Percentiles rank a stretch among this genome's conserved stretches.
Evolutionary conservation across 352 stramenopile genomes (phyloP).

Genomic region (Hyaloperonospora brassicae): DNA sequence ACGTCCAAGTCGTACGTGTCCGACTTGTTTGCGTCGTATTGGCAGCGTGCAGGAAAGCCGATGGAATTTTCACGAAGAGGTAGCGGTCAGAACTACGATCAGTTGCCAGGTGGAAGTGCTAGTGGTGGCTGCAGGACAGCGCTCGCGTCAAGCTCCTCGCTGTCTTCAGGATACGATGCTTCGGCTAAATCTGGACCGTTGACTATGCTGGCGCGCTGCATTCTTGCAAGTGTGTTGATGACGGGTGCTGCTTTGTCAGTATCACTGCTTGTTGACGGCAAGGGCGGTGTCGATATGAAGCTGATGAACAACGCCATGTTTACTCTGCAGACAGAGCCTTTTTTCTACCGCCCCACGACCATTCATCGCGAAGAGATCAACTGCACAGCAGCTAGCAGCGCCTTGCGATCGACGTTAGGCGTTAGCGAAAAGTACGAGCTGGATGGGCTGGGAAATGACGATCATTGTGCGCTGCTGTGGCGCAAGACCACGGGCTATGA

Average conservation of each 20-base stretch:
- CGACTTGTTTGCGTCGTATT: constrained; percentile 42
- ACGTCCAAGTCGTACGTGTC: constrained; percentile 21
- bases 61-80: constrained; percentile 14
- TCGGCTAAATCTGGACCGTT: constrained; percentile 27
- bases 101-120: constrained; percentile 18
- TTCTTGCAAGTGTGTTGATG: constrained; percentile 25
- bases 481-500: constrained; percentile 47
- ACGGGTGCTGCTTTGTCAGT: constrained; percentile 31
- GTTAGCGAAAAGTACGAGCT: constrained; percentile 39
- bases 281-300: constrained; percentile 54
- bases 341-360: constrained; percentile 36
- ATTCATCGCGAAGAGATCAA: constrained; percentile 51
- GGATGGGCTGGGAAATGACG: constrained; percentile 42
- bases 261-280: constrained; percentile 38
- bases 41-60: constrained; percentile 22
- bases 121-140: constrained; percentile 13
- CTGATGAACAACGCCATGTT: constrained; percentile 71
- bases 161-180: constrained; percentile 19
- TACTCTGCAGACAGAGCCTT: constrained; percentile 42
- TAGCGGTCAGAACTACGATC: constrained; percentile 15
- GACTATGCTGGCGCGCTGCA: constrained; percentile 23
- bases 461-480: constrained; percentile 57
- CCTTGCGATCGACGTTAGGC: constrained; percentile 40
- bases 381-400: constrained; percentile 43
- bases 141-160: constrained; percentile 15